Conservation (phyloP, 306 rosid genomes). For the Lablab purpureus region DNA sequence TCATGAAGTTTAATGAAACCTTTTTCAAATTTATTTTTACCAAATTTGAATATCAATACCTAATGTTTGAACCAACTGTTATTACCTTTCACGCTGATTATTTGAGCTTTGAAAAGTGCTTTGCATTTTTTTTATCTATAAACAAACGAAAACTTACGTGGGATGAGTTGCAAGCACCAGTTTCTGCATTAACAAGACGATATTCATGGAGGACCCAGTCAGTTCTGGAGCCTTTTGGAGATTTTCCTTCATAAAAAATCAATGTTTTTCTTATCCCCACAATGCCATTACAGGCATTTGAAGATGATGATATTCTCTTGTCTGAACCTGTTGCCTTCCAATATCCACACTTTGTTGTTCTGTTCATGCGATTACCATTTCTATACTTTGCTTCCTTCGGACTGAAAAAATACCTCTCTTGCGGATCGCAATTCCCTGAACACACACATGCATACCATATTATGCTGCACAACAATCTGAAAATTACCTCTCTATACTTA, state of each 20-base stretch:
- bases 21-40: no score
- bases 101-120: no score
- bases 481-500: no score
- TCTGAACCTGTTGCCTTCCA: constrained; percentile 91
- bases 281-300: constrained; percentile 42
- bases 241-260: constrained; percentile 67
- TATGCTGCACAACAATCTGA: background rate
- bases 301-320: constrained; percentile 59
- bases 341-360: constrained; percentile 78
- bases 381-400: constrained; percentile 65
- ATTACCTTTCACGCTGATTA: no score
- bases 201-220: constrained; percentile 87
- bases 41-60: no score
- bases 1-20: no score
- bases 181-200: constrained; percentile 58
- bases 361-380: constrained; percentile 67
- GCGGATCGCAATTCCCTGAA: constrained; percentile 60
- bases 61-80: no score
- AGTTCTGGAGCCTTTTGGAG: constrained; percentile 66
- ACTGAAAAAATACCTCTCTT: constrained; percentile 80
- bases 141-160: constrained; percentile 40
- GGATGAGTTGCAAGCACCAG: constrained; percentile 32
- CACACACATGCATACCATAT: background rate
- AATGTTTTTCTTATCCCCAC: constrained; percentile 76
- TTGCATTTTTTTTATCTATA: no score